Percentiles rank a stretch among this genome's conserved stretches.
These are phyloP conservation scores for Dendrobium chrysotoxum DNA, from an alignment of 106 monocot genomes.

Conservation along the genomic window DNA sequence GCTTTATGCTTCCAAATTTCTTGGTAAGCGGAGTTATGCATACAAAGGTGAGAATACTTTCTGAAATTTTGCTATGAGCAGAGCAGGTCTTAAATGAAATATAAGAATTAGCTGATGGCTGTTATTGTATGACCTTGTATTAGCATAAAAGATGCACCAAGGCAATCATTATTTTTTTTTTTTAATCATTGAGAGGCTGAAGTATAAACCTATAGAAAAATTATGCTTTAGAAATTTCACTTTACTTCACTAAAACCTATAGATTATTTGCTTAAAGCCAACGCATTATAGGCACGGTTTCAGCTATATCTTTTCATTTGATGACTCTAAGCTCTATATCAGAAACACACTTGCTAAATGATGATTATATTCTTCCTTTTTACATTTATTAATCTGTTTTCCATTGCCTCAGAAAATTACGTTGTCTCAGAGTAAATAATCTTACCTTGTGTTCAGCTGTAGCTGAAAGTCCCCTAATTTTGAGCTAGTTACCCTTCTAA, in stretches of 20 bases:
- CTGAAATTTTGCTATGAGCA: background rate
- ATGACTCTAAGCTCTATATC: background rate
- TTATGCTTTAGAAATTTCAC: background rate
- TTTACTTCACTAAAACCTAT: background rate
- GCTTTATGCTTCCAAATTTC: conserved; percentile 76
- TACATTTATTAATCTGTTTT: too few relatives aligned
- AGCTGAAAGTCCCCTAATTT: background rate
- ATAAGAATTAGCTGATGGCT: background rate
- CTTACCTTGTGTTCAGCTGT: background rate
- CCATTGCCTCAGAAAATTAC: too few relatives aligned
- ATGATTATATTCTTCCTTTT: background rate
- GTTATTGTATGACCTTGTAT: background rate
- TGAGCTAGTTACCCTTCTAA: too few relatives aligned
- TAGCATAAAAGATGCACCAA: background rate
- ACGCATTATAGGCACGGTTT: background rate
- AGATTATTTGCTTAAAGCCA: background rate
- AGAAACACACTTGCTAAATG: background rate
- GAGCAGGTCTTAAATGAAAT: background rate
- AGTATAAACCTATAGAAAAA: background rate
- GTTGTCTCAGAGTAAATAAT: too few relatives aligned
- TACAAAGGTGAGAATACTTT: conserved; percentile 50
- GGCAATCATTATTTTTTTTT: background rate
- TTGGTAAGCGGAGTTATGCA: conserved; percentile 83
- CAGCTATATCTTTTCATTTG: background rate
- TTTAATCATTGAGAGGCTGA: background rate